These are phyloP conservation scores for Phoma sp. DNA, from an alignment of 2,329 filamentous ascomycete genomes.

Conservation along the genomic window DNA sequence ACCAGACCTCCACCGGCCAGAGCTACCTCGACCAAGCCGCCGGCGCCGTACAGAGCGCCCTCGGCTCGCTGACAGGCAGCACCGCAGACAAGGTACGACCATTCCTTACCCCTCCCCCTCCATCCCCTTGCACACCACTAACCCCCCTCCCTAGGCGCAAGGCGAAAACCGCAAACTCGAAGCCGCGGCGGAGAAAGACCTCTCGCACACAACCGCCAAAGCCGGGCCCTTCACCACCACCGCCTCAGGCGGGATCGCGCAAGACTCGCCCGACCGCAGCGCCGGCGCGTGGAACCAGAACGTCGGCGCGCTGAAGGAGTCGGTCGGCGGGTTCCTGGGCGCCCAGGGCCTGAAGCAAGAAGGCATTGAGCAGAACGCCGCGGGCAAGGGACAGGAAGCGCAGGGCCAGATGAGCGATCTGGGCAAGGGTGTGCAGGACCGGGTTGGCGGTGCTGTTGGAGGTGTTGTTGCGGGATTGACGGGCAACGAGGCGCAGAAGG, in stretches of 20 bases:
- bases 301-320: slow-evolving; percentile 83
- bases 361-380: slow-evolving; percentile 78
- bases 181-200: slow-evolving; percentile 70
- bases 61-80: slow-evolving; percentile 77
- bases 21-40: slow-evolving; percentile 69
- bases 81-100: slow-evolving; percentile 64
- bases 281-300: slow-evolving; percentile 87
- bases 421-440: slow-evolving; percentile 63
- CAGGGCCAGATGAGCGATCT: slow-evolving; percentile 80
- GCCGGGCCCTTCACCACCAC: slow-evolving; percentile 74
- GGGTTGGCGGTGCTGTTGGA: slow-evolving; percentile 72
- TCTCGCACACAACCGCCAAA: slow-evolving; percentile 77
- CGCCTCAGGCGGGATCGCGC: slow-evolving; percentile 70
- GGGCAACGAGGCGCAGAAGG: slow-evolving; percentile 70
- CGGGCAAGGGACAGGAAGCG: slow-evolving; percentile 82
- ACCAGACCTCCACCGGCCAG: slow-evolving; percentile 75
- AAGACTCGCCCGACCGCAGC: slow-evolving; percentile 74
- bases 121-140: slow-evolving; percentile 21
- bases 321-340: slow-evolving; percentile 75
- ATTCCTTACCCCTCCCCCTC: neutral
- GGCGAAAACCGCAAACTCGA: slow-evolving; percentile 69
- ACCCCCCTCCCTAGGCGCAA: slow-evolving; percentile 54
- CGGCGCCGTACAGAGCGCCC: slow-evolving; percentile 72
- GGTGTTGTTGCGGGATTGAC: slow-evolving; percentile 73
- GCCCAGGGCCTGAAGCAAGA: slow-evolving; percentile 75